These are phyloP conservation scores for Bisporella sp. DNA, from an alignment of 2,329 filamentous ascomycete species.

Conservation along the genomic window DNA sequence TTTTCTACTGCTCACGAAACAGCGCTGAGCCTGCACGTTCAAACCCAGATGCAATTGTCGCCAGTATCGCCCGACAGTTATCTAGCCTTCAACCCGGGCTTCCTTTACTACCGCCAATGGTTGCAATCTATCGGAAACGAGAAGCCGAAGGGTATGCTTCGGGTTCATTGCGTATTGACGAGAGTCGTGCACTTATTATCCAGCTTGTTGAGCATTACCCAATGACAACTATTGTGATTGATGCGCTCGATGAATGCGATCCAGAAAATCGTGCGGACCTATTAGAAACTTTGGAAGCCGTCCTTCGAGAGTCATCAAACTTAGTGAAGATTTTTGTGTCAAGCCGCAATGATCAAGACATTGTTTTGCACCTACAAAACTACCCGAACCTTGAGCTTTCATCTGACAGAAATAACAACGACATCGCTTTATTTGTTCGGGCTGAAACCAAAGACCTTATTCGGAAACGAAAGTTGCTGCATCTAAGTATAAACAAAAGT, in stretches of 20 bases:
- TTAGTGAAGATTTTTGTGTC: constrained; percentile 12
- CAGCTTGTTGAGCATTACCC: constrained; percentile 1
- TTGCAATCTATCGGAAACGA: constrained; percentile 8
- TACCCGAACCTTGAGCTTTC: no score
- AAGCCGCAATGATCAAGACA: constrained; percentile 9
- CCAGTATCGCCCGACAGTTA: constrained; percentile 7
- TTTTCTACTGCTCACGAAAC: no score
- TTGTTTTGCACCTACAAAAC: constrained; percentile 3
- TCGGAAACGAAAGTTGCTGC: no score
- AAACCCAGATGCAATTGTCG: no score
- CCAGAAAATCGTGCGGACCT: background rate
- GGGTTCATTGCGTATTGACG: constrained; percentile 5
- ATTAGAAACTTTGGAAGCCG: constrained; percentile 6
- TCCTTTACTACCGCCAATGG: constrained; percentile 6
- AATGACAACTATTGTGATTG: constrained; percentile 6
- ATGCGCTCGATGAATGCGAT: constrained; percentile 12
- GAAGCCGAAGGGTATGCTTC: constrained; percentile 9
- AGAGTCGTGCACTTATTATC: constrained; percentile 8
- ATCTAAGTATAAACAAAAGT: no score
- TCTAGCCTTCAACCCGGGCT: constrained; percentile 3
- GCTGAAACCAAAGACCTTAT: no score
- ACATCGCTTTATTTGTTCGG: no score
- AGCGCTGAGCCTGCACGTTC: no score
- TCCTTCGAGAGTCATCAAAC: constrained; percentile 3
- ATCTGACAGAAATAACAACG: no score